phyloP scores from a whole-genome alignment of 2,329 filamentous ascomycete genomes.

The Torrubiellomyces zombiae region DNA sequence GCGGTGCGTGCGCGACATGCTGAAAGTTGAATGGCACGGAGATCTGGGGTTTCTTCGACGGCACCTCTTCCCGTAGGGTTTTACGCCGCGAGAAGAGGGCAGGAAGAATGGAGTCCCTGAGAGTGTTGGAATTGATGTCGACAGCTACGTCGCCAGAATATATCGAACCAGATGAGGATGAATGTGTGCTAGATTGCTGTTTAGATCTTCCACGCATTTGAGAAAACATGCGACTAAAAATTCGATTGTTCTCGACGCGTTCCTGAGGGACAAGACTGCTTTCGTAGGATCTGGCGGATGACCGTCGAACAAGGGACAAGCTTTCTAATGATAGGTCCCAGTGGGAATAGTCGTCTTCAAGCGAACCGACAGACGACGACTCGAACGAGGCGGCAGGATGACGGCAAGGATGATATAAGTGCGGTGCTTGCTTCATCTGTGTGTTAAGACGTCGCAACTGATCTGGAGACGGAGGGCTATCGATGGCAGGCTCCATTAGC shows the following conservation, averaged over 20 bases:
- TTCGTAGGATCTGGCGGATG: slow-evolving; percentile 37
- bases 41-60: slow-evolving; percentile 31
- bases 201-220: slow-evolving; percentile 32
- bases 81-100: slow-evolving; percentile 35
- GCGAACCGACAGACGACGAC: slow-evolving; percentile 35
- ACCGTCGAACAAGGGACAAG: slow-evolving; percentile 33
- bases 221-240: slow-evolving; percentile 43
- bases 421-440: slow-evolving; percentile 39
- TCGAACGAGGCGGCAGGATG: slow-evolving; percentile 32
- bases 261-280: slow-evolving; percentile 36
- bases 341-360: slow-evolving; percentile 24
- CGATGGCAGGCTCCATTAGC: slow-evolving; percentile 39
- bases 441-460: slow-evolving; percentile 40
- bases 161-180: slow-evolving; percentile 29
- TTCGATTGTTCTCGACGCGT: slow-evolving; percentile 40
- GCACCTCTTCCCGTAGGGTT: slow-evolving; percentile 16
- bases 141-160: slow-evolving; percentile 26
- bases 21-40: slow-evolving; percentile 52
- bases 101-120: slow-evolving; percentile 30
- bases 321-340: slow-evolving; percentile 35
- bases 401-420: slow-evolving; percentile 14
- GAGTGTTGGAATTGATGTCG: slow-evolving; percentile 15
- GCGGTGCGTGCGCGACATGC: slow-evolving; percentile 42
- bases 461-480: slow-evolving; percentile 44
- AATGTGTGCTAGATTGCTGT: slow-evolving; percentile 32